Percentiles rank a stretch among this genome's conserved stretches.
phyloP scores from a whole-genome alignment of 116 monocot genomes.

The Papilionanthe hybrid region DNA sequence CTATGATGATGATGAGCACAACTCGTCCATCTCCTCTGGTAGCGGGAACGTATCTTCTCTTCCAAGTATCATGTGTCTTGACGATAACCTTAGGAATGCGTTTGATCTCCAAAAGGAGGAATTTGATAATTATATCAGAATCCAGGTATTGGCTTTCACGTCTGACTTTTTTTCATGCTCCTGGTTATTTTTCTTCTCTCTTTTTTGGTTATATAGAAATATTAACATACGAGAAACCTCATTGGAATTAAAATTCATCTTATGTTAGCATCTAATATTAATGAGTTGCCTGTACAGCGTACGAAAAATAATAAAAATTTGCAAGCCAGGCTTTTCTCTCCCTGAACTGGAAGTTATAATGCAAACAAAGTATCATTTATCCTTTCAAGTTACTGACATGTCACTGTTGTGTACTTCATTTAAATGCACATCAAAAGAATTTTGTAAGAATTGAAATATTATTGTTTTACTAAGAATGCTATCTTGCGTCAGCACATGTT shows the following conservation, averaged over 20 bases:
- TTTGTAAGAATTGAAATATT: no score
- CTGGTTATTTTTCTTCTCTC: neutral
- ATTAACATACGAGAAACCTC: neutral
- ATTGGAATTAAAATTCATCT: neutral
- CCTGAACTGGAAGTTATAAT: no score
- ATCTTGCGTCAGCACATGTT: no score
- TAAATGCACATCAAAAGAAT: no score
- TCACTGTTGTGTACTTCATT: no score
- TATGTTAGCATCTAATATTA: no score
- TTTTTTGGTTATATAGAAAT: neutral
- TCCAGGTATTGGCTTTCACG: constrained; percentile 37
- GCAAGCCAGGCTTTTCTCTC: no score
- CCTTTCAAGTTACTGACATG: no score
- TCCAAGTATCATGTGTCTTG: constrained; percentile 32
- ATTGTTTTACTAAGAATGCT: no score
- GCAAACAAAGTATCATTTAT: no score
- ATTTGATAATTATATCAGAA: constrained; percentile 42
- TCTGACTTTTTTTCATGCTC: neutral
- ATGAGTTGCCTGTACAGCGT: no score
- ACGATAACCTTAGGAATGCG: constrained; percentile 33
- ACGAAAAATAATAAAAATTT: no score
- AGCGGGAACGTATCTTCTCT: constrained; percentile 34
- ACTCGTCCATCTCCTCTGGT: constrained; percentile 53
- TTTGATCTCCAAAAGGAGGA: constrained; percentile 53
- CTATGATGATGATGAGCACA: constrained; percentile 61